These are phyloP conservation scores for Puccinia coronata DNA, from an alignment of 1,284 basidiomycete genomes.

Conservation along the genomic window DNA sequence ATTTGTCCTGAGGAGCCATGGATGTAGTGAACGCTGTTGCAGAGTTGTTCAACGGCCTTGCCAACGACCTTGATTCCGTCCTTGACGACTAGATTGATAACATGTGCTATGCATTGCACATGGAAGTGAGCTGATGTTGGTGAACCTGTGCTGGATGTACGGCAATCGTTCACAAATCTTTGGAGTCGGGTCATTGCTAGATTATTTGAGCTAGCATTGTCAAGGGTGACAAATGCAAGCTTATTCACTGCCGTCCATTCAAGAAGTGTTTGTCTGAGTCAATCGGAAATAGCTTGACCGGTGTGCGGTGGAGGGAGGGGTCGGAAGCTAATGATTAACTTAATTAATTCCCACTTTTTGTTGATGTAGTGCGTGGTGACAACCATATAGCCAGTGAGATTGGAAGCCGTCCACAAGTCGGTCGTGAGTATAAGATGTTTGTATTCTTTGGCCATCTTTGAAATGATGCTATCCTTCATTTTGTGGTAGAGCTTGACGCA, in stretches of 20 bases:
- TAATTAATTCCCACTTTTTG: neutral
- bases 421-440: neutral
- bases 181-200: neutral
- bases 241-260: neutral
- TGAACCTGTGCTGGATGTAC: too few relatives aligned
- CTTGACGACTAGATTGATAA: neutral
- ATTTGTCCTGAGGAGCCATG: neutral
- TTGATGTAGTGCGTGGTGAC: conserved; percentile 18
- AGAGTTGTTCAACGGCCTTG: neutral
- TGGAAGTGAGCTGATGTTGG: too few relatives aligned
- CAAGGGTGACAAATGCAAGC: too few relatives aligned
- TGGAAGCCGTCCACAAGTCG: neutral
- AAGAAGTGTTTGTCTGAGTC: neutral
- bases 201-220: too few relatives aligned
- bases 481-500: neutral
- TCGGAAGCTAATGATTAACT: neutral
- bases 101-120: neutral
- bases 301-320: too few relatives aligned
- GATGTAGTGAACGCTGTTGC: neutral
- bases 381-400: neutral
- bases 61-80: neutral
- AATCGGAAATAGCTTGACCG: neutral
- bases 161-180: neutral
- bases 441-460: neutral
- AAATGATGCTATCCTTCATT: neutral